Conservation (phyloP, 2,329 filamentous ascomycete species). For the Polychaeton citri region DNA sequence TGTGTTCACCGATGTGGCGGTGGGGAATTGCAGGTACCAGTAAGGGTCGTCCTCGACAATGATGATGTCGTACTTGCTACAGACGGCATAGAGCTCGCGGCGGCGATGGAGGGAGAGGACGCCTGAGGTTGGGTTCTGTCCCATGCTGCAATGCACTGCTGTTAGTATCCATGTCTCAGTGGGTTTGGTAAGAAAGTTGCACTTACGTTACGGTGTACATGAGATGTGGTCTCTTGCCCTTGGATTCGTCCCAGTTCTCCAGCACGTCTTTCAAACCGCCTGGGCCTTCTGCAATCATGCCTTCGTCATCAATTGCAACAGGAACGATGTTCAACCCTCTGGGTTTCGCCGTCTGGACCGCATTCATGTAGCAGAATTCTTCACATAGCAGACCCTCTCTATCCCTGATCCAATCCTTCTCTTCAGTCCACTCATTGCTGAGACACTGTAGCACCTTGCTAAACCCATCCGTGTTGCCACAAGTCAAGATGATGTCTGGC, state of each 20-base stretch:
- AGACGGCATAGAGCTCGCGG: slow-evolving; percentile 66
- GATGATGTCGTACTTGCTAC: slow-evolving; percentile 72
- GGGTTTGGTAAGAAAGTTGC: not conserved
- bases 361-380: slow-evolving; percentile 68
- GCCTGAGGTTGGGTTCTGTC: slow-evolving; percentile 77
- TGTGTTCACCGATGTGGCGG: slow-evolving; percentile 37
- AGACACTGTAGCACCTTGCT: slow-evolving; percentile 64
- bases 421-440: slow-evolving; percentile 60
- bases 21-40: slow-evolving; percentile 85
- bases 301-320: slow-evolving; percentile 63
- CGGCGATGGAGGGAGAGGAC: slow-evolving; percentile 60
- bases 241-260: slow-evolving; percentile 64
- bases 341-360: slow-evolving; percentile 53
- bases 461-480: slow-evolving; percentile 77
- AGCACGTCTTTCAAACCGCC: slow-evolving; percentile 68
- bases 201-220: slow-evolving; percentile 83
- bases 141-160: slow-evolving; percentile 45
- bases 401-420: slow-evolving; percentile 51
- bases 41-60: slow-evolving; percentile 94
- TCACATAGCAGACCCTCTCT: slow-evolving; percentile 70
- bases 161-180: no score
- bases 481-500: slow-evolving; percentile 65
- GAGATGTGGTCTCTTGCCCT: slow-evolving; percentile 65
- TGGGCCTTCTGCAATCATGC: slow-evolving; percentile 61
- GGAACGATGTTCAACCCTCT: slow-evolving; percentile 60